phyloP scores from a whole-genome alignment of 2,329 filamentous ascomycete genomes.

The Raffaelea ambrosiae region DNA sequence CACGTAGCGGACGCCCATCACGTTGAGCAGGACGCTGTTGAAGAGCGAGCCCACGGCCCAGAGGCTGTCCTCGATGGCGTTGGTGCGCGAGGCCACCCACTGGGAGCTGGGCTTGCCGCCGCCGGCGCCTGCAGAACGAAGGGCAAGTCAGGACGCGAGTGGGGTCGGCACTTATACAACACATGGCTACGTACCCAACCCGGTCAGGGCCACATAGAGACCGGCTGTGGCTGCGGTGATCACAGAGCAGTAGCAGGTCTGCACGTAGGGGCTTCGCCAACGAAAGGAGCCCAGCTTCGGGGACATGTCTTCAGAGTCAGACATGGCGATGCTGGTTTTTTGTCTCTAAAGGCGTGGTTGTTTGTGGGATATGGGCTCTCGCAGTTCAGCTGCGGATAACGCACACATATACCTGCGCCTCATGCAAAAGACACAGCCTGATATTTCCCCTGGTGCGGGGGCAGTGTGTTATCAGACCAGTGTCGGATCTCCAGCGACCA shows the following conservation, averaged over 20 bases:
- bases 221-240: background rate
- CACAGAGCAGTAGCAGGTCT: background rate
- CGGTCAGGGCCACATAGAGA: background rate
- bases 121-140: background rate
- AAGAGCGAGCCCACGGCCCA: constrained; percentile 3
- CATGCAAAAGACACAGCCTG: no score
- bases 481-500: no score
- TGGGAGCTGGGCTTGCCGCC: constrained; percentile 1
- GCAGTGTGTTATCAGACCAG: no score
- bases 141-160: no score
- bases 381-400: no score
- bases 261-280: background rate
- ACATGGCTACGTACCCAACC: background rate
- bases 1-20: background rate
- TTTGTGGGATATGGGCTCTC: no score
- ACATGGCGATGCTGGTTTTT: no score
- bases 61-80: background rate
- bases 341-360: no score
- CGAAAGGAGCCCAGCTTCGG: background rate
- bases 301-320: no score
- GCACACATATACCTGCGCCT: no score
- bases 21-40: constrained; percentile 1
- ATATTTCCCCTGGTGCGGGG: no score
- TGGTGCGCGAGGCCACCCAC: constrained; percentile 1
- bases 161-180: background rate